phyloP scores from a whole-genome alignment of 352 stramenopile genomes.

The Pythium pectinolyticum region DNA sequence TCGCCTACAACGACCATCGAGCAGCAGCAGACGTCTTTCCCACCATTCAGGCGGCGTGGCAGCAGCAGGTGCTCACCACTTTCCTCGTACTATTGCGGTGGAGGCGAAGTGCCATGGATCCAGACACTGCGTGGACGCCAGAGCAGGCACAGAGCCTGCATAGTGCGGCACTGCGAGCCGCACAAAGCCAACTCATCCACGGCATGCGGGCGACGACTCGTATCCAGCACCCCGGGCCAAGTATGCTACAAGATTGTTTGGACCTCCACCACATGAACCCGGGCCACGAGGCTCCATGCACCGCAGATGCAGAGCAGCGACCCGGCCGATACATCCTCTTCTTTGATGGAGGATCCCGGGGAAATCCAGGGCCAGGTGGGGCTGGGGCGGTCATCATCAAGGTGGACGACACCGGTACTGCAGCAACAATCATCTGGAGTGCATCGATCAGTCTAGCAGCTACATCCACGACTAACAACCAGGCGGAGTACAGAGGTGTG shows the following conservation, averaged over 20 bases:
- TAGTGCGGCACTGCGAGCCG: too few relatives aligned
- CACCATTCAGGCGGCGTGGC: background rate
- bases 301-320: background rate
- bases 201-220: too few relatives aligned
- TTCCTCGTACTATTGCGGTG: background rate
- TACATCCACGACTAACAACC: too few relatives aligned
- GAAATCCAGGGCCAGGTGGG: slow-evolving; percentile 9
- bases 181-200: too few relatives aligned
- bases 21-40: background rate
- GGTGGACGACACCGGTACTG: too few relatives aligned
- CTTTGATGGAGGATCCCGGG: slow-evolving; percentile 3
- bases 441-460: too few relatives aligned
- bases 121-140: background rate
- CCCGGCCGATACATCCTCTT: slow-evolving; percentile 1
- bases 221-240: too few relatives aligned
- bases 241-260: background rate
- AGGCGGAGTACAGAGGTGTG: too few relatives aligned
- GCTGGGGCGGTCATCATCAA: background rate
- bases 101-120: background rate
- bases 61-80: background rate
- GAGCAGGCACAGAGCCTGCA: background rate
- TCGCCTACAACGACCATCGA: background rate
- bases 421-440: too few relatives aligned
- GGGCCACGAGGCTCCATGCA: too few relatives aligned
- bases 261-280: background rate